Percentiles rank a stretch among this genome's conserved stretches.
phyloP scores from a whole-genome alignment of 2,329 filamentous ascomycete species.

The Coniochaeta sp. region DNA sequence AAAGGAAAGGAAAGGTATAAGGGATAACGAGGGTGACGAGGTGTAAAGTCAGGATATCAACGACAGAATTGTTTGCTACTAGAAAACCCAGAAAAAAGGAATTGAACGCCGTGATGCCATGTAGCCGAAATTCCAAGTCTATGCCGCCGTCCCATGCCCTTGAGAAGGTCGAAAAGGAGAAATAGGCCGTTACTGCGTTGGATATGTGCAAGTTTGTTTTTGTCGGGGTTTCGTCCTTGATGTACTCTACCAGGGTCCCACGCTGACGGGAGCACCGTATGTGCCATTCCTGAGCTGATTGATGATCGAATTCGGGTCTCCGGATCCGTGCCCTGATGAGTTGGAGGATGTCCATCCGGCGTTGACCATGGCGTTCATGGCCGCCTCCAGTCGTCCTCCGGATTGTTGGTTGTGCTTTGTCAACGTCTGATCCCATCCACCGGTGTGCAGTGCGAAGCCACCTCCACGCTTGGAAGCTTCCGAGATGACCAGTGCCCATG shows the following conservation, averaged over 20 bases:
- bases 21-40: too few species aligned
- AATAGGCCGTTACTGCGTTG: conserved; percentile 1
- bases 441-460: conserved; percentile 82
- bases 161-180: conserved; percentile 3
- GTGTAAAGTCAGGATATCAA: not conserved
- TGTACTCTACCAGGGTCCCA: conserved; percentile 51
- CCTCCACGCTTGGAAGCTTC: conserved; percentile 88
- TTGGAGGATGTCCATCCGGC: conserved; percentile 68
- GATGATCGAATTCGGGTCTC: conserved; percentile 50
- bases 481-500: conserved; percentile 85
- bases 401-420: conserved; percentile 83
- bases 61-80: not conserved
- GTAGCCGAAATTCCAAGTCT: conserved; percentile 4
- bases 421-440: conserved; percentile 86
- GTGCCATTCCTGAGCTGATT: conserved; percentile 56
- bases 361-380: conserved; percentile 70
- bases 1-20: too few species aligned
- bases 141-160: conserved; percentile 2
- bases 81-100: not conserved
- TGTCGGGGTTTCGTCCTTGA: not conserved
- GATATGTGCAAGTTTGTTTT: not conserved
- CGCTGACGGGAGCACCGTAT: conserved; percentile 52
- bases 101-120: conserved; percentile 1
- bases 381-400: conserved; percentile 71
- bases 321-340: conserved; percentile 14